Evolutionary conservation across 768 basidiomycete species (phyloP).

Genomic region (Calocera cornea): DNA sequence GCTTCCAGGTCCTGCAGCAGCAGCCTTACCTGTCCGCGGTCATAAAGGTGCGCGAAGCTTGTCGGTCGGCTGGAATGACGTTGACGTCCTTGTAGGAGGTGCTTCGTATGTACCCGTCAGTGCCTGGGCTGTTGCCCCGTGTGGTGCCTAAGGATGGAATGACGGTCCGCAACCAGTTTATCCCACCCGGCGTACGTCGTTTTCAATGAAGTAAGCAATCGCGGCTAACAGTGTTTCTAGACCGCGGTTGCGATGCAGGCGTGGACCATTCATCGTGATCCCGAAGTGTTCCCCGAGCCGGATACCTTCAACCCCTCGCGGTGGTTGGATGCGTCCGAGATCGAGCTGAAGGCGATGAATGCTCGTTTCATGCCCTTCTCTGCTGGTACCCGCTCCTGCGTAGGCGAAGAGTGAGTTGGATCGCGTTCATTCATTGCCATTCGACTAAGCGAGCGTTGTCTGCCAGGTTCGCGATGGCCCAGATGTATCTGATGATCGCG

Average conservation of each 20-base stretch:
- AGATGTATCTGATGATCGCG: not conserved
- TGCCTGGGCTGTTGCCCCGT: not conserved
- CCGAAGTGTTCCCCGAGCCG: conserved; percentile 56
- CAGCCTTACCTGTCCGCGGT: conserved; percentile 37
- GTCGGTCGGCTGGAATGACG: not conserved
- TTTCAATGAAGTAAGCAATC: not conserved
- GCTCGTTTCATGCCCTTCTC: not conserved
- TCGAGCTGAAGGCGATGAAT: not conserved
- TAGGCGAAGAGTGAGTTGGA: not conserved
- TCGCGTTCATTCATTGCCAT: not conserved
- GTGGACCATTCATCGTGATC: conserved; percentile 74
- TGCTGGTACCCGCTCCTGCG: not conserved
- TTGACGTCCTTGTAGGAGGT: not conserved
- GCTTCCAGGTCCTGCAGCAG: conserved; percentile 34
- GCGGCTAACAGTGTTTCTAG: not conserved
- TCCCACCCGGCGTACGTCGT: conserved; percentile 42
- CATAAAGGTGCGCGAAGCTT: conserved; percentile 39
- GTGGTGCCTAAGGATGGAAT: not conserved
- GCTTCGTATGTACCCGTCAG: not conserved
- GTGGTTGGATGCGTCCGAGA: conserved; percentile 37
- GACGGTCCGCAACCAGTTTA: not conserved
- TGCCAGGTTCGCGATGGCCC: conserved; percentile 3
- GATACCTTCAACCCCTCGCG: conserved; percentile 67
- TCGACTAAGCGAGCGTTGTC: not conserved
- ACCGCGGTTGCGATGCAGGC: conserved; percentile 65